Evolutionary conservation across 2,329 filamentous ascomycete genomes (phyloP).

Genomic region (Cytospora chrysosperma): DNA sequence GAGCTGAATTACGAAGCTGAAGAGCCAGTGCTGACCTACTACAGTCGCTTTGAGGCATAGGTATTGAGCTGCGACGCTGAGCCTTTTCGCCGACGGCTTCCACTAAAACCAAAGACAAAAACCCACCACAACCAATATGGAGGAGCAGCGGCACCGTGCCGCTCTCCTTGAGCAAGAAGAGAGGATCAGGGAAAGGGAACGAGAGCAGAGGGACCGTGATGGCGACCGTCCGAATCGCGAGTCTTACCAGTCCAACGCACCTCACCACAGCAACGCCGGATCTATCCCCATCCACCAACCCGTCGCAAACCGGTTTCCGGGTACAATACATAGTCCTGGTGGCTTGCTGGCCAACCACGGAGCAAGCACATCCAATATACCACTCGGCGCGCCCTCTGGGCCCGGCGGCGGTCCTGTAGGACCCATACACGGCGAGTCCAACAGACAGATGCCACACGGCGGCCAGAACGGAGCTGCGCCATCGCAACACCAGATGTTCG

Average conservation of each 20-base stretch:
- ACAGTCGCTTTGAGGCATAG: slow-evolving; percentile 19
- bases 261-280: slow-evolving; percentile 83
- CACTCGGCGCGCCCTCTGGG: slow-evolving; percentile 52
- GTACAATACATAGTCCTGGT: slow-evolving; percentile 87
- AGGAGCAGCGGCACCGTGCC: slow-evolving; percentile 47
- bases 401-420: slow-evolving; percentile 53
- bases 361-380: slow-evolving; percentile 53
- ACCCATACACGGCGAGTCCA: slow-evolving; percentile 52
- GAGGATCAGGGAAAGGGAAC: slow-evolving; percentile 57
- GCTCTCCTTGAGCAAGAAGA: slow-evolving; percentile 48
- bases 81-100: slow-evolving; percentile 35
- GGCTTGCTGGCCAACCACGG: slow-evolving; percentile 78
- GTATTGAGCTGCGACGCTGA: slow-evolving; percentile 12
- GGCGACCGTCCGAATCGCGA: slow-evolving; percentile 47
- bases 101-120: slow-evolving; percentile 50
- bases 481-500: slow-evolving; percentile 57
- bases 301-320: slow-evolving; percentile 76
- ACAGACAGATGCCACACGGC: slow-evolving; percentile 51
- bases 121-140: slow-evolving; percentile 47
- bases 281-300: slow-evolving; percentile 93
- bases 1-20: neutral
- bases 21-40: slow-evolving; percentile 10
- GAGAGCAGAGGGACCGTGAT: slow-evolving; percentile 63
- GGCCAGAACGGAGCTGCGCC: slow-evolving; percentile 48
- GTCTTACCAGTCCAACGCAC: slow-evolving; percentile 63